A percentile compares a stretch with the other conserved stretches of the same genome.
Evolutionary conservation across 352 stramenopile species (phyloP).

Genomic region (Phytophthora rubi): DNA sequence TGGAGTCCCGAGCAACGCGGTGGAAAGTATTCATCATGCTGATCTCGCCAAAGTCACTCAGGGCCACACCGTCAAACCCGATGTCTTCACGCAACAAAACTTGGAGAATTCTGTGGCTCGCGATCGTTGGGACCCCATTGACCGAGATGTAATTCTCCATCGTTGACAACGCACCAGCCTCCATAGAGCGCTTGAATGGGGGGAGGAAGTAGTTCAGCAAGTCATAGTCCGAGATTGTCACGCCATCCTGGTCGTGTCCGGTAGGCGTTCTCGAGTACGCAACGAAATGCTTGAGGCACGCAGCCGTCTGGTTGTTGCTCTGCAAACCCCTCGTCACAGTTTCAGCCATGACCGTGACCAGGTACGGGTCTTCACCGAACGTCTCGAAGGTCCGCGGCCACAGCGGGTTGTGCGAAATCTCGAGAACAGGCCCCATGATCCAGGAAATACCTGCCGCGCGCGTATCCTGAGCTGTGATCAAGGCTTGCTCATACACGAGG

Average conservation of each 20-base stretch:
- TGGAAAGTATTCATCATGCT: background rate
- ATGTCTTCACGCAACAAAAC: background rate
- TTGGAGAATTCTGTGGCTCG: background rate
- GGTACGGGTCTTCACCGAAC: conserved; percentile 89
- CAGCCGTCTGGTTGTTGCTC: conserved; percentile 48
- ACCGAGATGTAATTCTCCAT: conserved; percentile 2
- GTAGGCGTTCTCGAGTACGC: background rate
- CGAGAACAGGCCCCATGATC: conserved; percentile 83
- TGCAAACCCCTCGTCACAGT: conserved; percentile 77
- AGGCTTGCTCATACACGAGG: conserved; percentile 57
- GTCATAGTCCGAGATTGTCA: background rate
- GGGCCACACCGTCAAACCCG: background rate
- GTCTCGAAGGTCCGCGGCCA: conserved; percentile 90
- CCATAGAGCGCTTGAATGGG: background rate
- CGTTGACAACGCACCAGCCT: background rate
- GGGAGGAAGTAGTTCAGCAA: background rate
- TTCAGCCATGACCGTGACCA: conserved; percentile 69
- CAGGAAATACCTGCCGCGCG: conserved; percentile 78
- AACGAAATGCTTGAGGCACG: conserved; percentile 40
- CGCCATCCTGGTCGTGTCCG: background rate
- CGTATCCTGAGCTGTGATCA: conserved; percentile 78
- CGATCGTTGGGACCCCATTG: background rate
- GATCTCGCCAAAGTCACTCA: background rate
- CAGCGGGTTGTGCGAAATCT: conserved; percentile 75
- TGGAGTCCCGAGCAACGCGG: background rate